Base-by-base conservation (phyloP, 257 asterid genomes). In the Rauvolfia tetraphylla region DNA sequence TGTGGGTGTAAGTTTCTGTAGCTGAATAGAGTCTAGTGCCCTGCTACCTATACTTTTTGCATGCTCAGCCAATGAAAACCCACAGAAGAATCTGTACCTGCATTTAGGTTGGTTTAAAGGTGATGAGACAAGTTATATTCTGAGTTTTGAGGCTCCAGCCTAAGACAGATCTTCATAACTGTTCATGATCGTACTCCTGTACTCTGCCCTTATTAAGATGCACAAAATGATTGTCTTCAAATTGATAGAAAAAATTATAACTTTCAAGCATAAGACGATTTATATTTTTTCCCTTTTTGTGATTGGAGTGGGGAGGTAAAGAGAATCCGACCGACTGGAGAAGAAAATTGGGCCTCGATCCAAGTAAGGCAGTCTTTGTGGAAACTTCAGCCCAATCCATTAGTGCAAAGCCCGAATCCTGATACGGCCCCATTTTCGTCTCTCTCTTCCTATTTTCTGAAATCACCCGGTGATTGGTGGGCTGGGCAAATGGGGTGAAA, bases 81-180 rank as follows among this genome's bases (percentile, higher is more conserved):
- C 70, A 39, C 69, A 25, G 41, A 71, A 39, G 69, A 74, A 38
- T 74, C 57, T 36, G 54, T 73, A 53, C 76, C 65, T 72, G 6
- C 33, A 20, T 46, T 72, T 33, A 53, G 42, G 65, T 72, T 48
- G 65, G 76, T 49, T 72, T 53, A 48, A 72, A 71, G 46, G 49
- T 31, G 76, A 72, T 11, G 20, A 56, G 62, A 72, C 76, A 31
- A 29, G 48, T 33, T 72, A 33, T 51, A 20, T 54, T 29, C 14
- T 18, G 29, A 18, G 0, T 14, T 48, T 0, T 70, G 15, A 51
- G 17, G 49, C 18, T 53, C 5, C 63, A 71, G 29, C 11, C 46
- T 29, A 51, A 72, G 72, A 67, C 72, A 67, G 51, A 66, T 66
- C 38, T 67, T 67, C 31, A 38, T 17, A 38, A 22, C 49, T 38